Percentiles rank a stretch among this genome's conserved stretches.
Evolutionary conservation across 371 early-diverging fungal genomes (phyloP).

Genomic region (Choanephora cucurbitarum): DNA sequence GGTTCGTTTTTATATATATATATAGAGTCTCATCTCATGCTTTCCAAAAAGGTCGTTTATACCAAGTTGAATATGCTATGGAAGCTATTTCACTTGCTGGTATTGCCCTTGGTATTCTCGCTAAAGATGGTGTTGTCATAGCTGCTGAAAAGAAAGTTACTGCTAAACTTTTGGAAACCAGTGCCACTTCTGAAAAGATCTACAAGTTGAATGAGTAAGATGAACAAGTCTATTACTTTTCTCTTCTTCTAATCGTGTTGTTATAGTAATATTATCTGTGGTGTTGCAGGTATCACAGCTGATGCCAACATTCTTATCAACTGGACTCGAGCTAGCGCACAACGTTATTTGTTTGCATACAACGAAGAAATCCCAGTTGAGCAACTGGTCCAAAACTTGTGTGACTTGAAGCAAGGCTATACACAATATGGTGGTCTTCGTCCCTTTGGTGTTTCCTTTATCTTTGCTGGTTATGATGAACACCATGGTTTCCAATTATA

Average conservation of each 20-base stretch:
- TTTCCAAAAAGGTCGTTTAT: constrained; percentile 83
- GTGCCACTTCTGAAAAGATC: constrained; percentile 91
- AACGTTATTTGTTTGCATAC: constrained; percentile 87
- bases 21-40: no score
- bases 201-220: constrained; percentile 93
- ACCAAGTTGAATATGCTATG: constrained; percentile 99
- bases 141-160: constrained; percentile 97
- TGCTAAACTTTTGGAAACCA: constrained; percentile 89
- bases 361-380: constrained; percentile 91
- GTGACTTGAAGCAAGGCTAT: constrained; percentile 98
- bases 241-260: constrained; percentile 5
- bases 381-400: constrained; percentile 92
- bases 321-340: constrained; percentile 88
- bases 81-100: constrained; percentile 99
- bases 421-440: constrained; percentile 99
- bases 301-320: constrained; percentile 98
- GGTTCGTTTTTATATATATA: no score
- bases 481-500: constrained; percentile 95
- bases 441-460: constrained; percentile 98
- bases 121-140: constrained; percentile 95
- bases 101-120: constrained; percentile 92
- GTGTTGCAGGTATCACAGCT: constrained; percentile 98
- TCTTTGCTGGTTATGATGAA: constrained; percentile 95
- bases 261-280: constrained; percentile 84
- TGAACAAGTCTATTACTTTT: neutral